Evolutionary conservation across 2,329 filamentous ascomycete genomes (phyloP).

Genomic region (Penicillium sp.): DNA sequence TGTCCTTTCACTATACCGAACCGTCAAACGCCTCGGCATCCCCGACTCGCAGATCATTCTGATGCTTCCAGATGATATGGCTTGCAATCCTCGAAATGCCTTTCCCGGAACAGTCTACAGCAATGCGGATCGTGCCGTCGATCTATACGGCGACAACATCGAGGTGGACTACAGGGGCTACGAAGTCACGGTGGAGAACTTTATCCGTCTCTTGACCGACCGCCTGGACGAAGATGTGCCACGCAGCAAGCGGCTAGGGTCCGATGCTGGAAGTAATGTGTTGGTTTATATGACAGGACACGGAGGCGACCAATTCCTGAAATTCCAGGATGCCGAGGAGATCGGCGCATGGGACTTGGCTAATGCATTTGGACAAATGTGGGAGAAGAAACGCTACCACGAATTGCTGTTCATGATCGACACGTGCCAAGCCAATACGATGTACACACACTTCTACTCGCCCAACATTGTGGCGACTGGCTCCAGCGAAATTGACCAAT

Average conservation of each 20-base stretch:
- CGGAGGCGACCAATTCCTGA: conserved; percentile 95
- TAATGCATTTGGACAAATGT: conserved; percentile 99
- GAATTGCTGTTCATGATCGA: conserved; percentile 99
- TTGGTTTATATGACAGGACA: conserved; percentile 99
- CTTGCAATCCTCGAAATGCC: conserved; percentile 96
- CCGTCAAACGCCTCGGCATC: conserved; percentile 95
- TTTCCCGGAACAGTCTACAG: conserved; percentile 98
- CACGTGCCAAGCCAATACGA: conserved; percentile 98
- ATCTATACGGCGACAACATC: conserved; percentile 97
- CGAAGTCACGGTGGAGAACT: conserved; percentile 98
- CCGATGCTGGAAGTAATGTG: conserved; percentile 94
- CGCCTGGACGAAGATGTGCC: conserved; percentile 93
- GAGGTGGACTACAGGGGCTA: conserved; percentile 98
- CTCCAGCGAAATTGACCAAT: conserved; percentile 93
- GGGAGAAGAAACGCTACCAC: conserved; percentile 99
- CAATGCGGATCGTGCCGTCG: conserved; percentile 92
- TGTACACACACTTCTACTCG: conserved; percentile 98
- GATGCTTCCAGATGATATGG: conserved; percentile 99
- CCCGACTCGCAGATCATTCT: conserved; percentile 99
- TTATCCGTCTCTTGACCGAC: conserved; percentile 92
- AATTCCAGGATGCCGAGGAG: conserved; percentile 97
- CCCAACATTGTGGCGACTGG: conserved; percentile 98
- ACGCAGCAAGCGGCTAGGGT: conserved; percentile 87
- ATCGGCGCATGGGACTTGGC: conserved; percentile 95
- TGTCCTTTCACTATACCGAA: conserved; percentile 94